A percentile compares a stretch with the other conserved stretches of the same genome.
Evolutionary conservation across 2,329 filamentous ascomycete genomes (phyloP).

Genomic region (Diaporthe longicolla): DNA sequence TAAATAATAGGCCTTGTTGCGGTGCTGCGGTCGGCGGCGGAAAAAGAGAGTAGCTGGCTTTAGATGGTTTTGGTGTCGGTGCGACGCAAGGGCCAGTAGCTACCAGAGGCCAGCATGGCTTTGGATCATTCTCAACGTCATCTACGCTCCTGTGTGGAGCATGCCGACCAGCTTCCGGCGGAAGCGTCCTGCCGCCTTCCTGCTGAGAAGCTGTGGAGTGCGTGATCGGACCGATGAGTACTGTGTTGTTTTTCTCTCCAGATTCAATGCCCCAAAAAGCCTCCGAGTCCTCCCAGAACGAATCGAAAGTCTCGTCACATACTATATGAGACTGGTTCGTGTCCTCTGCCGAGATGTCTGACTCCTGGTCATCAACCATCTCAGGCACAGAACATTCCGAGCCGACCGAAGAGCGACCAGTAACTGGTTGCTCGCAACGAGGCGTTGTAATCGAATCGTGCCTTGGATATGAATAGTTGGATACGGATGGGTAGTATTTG

Average conservation of each 20-base stretch:
- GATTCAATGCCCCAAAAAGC: slow-evolving; percentile 35
- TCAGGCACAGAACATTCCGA: slow-evolving; percentile 40
- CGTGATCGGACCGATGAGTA: slow-evolving; percentile 15
- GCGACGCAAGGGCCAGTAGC: slow-evolving; percentile 45
- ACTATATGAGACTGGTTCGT: slow-evolving; percentile 36
- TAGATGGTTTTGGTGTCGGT: slow-evolving; percentile 44
- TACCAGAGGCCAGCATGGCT: slow-evolving; percentile 53
- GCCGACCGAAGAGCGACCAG: slow-evolving; percentile 41
- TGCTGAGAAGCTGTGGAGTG: slow-evolving; percentile 28
- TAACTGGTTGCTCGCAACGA: neutral
- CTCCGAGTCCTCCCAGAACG: slow-evolving; percentile 42
- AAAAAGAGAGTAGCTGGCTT: slow-evolving; percentile 41
- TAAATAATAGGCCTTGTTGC: neutral
- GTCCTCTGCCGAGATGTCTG: slow-evolving; percentile 36
- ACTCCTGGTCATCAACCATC: slow-evolving; percentile 42
- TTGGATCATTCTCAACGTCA: neutral
- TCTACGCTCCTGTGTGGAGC: neutral
- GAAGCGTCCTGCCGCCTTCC: slow-evolving; percentile 10
- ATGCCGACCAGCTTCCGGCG: neutral
- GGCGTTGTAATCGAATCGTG: slow-evolving; percentile 10
- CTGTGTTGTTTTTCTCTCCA: slow-evolving; percentile 25
- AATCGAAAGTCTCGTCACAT: slow-evolving; percentile 41
- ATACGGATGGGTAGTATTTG: slow-evolving; percentile 41
- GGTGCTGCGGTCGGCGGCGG: slow-evolving; percentile 28
- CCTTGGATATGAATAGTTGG: slow-evolving; percentile 42